Evolutionary conservation across 768 basidiomycete species (phyloP), one percentile per base, ranked within the genome.

Genomic region (Candolleomyces aberdarensis): DNA sequence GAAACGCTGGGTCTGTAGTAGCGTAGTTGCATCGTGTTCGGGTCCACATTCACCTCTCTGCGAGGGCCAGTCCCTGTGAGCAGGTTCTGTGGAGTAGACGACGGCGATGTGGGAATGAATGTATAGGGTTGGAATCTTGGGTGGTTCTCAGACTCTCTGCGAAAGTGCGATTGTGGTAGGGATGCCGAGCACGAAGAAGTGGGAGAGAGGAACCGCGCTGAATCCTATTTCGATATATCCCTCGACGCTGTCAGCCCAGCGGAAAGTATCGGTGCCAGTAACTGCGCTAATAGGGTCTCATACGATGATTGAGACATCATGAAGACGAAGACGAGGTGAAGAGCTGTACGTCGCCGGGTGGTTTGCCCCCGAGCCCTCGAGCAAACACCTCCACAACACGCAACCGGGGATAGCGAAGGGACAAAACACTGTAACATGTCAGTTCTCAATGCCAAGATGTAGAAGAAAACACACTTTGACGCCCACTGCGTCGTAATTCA

Each of bases 401-500:
- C n/a, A n/a, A n/a, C n/a, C n/a, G n/a, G n/a, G n/a, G n/a, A n/a
- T n/a, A n/a, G n/a, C n/a, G n/a, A n/a, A n/a, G n/a, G n/a, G n/a
- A n/a, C n/a, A n/a, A n/a, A n/a, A n/a, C n/a, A n/a, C n/a, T n/a
- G n/a, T n/a, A n/a, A n/a, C n/a, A n/a, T n/a, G n/a, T n/a, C n/a
- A n/a, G n/a, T n/a, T n/a, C n/a, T n/a, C n/a, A n/a, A n/a, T n/a
- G n/a, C n/a, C n/a, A n/a, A 4, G 32, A 32, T 9, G 32, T 9
- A 41, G 31, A 44, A 41, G 22, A 26, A 32, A 32, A 32, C 32
- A n/a, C n/a, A n/a, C n/a, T n/a, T n/a, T n/a, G n/a, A n/a, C 32
- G 9, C 52, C 47, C 52, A 61, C 55, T 40, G 72, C 78, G 81
- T 88, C 87, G 43, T 86, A 85, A 56, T 85, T 88, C 51, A 96